Evolutionary conservation across 169 alveolate genomes (phyloP), one percentile per base, ranked within the genome.

Genomic region (Eimeria nieschulzi): DNA sequence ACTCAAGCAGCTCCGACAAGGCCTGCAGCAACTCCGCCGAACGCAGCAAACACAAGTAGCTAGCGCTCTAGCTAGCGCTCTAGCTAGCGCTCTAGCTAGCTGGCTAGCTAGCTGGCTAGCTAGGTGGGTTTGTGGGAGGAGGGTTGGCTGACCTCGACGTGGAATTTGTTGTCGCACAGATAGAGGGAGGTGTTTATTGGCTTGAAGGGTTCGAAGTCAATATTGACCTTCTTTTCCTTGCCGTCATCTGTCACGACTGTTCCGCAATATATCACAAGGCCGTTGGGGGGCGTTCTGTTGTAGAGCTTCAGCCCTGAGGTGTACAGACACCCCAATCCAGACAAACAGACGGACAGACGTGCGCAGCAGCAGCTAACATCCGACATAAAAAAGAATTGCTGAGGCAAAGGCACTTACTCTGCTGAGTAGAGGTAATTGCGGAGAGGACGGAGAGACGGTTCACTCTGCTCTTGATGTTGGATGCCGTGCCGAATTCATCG

Each of bases 181-280:
- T 98, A 99, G 53, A 98, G 95, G 85, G 99, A 97, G 15, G 99
- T 97, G 94, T 98, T 98, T 63, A 99, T 98, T 33, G 99, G 99
- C 92, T 98, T 98, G 97, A 99, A 98, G 7, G 99, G 99, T 94
- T 98, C 99, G 90, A 99, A 97, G 85, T 98, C 99, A 64, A 98
- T 97, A 79, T 56, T 56, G 64, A 98, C 98, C 25, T 90, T 70
- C 87, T 90, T 93, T 68, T 93, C 96, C 66, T 91, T 94, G 1
- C 99, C 99, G 87, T 98, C 99, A 39, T 98, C 99, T 54, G 98
- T 97, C 46, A 98, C 94, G 12, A 98, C 98, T 2, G 98, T 98
- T 8, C 99, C 99, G 92, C 99, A 98, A 96, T 97, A 99, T 6
- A 99, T 96, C 25, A 99, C 99, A 63, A 99, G 95, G 9, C 99